A percentile compares a stretch with the other conserved stretches of the same genome.
Conservation (phyloP, 2,329 filamentous ascomycete species). For the Colletotrichum agaves region DNA sequence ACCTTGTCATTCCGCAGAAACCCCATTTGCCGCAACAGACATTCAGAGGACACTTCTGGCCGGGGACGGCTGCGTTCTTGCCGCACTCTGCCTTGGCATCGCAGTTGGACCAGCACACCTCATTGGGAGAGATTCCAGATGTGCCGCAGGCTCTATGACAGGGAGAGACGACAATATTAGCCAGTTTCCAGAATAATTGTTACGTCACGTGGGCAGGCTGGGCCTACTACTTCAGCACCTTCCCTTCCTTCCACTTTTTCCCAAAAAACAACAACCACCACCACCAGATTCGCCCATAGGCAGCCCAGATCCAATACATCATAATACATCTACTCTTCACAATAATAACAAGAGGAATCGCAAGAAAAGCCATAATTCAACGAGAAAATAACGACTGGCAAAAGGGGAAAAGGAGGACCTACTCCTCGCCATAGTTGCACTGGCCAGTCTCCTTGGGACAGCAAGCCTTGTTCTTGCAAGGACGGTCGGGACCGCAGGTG, state of each 20-base stretch:
- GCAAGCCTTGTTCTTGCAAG: slow-evolving; percentile 25
- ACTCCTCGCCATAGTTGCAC: slow-evolving; percentile 30
- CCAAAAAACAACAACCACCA: too few species aligned
- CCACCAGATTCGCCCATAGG: too few species aligned
- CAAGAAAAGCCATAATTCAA: too few species aligned
- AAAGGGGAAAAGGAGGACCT: background rate
- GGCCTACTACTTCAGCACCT: too few species aligned
- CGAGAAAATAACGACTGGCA: too few species aligned
- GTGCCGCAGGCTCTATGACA: slow-evolving; percentile 39
- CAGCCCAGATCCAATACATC: too few species aligned
- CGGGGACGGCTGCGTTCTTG: slow-evolving; percentile 39
- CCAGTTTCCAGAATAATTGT: too few species aligned
- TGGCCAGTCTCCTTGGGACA: slow-evolving; percentile 29
- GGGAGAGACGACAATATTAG: background rate
- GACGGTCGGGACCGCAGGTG: background rate
- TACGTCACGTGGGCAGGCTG: too few species aligned
- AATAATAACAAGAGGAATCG: too few species aligned
- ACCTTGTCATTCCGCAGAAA: slow-evolving; percentile 46
- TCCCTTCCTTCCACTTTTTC: too few species aligned
- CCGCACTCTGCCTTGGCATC: too few species aligned
- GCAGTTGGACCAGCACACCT: slow-evolving; percentile 46
- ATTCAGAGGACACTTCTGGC: slow-evolving; percentile 49
- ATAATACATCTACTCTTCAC: too few species aligned
- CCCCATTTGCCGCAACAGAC: slow-evolving; percentile 49
- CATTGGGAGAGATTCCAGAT: slow-evolving; percentile 40